Conservation (phyloP, 257 asterid genomes). For the Solanum corneliomulleri region DNA sequence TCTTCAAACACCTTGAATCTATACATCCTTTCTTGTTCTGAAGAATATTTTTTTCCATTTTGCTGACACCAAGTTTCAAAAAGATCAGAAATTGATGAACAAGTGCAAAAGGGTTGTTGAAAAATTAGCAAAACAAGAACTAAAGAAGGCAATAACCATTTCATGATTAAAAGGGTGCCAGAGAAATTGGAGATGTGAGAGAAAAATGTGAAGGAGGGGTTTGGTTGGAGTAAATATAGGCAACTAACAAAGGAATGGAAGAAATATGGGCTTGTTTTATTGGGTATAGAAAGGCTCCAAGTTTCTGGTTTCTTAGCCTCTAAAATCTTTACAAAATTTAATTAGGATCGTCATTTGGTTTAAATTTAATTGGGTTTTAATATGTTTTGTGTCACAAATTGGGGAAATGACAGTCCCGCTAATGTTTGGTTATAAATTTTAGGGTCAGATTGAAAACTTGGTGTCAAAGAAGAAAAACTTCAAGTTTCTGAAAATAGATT, state of each 20-base stretch:
- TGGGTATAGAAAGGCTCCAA: not conserved
- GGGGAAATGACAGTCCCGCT: not conserved
- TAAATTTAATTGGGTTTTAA: accelerated
- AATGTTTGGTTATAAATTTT: not conserved
- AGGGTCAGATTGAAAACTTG: not conserved
- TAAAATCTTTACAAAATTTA: not conserved
- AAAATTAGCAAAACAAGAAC: slow-evolving; percentile 18
- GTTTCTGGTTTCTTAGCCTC: not conserved
- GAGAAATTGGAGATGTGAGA: not conserved
- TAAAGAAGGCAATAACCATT: slow-evolving; percentile 15
- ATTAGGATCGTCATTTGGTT: too few species aligned
- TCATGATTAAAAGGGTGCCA: slow-evolving; percentile 19
- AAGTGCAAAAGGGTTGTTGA: slow-evolving; percentile 20
- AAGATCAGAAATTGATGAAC: slow-evolving; percentile 42
- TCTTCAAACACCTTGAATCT: slow-evolving; percentile 50
- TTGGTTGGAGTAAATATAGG: slow-evolving; percentile 1
- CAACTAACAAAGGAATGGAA: slow-evolving; percentile 8
- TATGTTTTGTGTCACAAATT: too few species aligned
- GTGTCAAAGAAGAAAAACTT: not conserved
- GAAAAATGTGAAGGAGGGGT: not conserved
- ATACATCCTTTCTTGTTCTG: slow-evolving; percentile 52
- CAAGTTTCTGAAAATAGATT: not conserved
- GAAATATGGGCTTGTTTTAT: slow-evolving; percentile 13
- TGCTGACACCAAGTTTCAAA: slow-evolving; percentile 68
- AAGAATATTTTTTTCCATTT: slow-evolving; percentile 50